A percentile compares a stretch with the other conserved stretches of the same genome.
These are phyloP conservation scores for Rhazya stricta DNA, from an alignment of 257 asterid species.

Conservation along the genomic window DNA sequence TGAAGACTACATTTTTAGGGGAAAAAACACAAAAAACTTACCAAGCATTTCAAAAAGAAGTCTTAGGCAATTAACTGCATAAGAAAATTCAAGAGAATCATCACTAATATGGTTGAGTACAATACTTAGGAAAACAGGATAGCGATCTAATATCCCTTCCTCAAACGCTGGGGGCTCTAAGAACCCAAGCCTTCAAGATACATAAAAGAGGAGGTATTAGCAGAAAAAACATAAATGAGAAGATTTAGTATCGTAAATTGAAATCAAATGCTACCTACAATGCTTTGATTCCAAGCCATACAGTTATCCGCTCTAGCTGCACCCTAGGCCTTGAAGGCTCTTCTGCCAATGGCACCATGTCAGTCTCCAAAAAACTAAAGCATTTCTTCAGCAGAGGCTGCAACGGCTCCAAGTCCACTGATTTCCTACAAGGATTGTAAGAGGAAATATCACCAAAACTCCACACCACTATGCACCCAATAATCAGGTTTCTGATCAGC, in stretches of 20 bases:
- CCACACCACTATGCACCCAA: not conserved
- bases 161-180: conserved; percentile 95
- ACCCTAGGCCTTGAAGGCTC: conserved; percentile 77
- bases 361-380: conserved; percentile 70
- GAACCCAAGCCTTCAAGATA: conserved; percentile 77
- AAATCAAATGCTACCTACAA: conserved; percentile 72
- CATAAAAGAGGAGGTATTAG: conserved; percentile 27
- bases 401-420: conserved; percentile 76
- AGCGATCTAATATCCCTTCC: conserved; percentile 90
- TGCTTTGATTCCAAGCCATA: conserved; percentile 99
- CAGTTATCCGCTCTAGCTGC: conserved; percentile 76
- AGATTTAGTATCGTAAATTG: conserved; percentile 24
- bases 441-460: conserved; percentile 9
- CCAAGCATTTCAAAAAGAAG: conserved; percentile 94
- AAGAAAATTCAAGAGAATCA: conserved; percentile 82
- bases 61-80: conserved; percentile 89
- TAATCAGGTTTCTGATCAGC: no score
- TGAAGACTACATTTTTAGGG: not conserved
- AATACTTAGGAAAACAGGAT: conserved; percentile 89
- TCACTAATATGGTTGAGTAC: conserved; percentile 93
- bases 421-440: conserved; percentile 44
- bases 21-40: conserved; percentile 29
- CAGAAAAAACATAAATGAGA: conserved; percentile 17
- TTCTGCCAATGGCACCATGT: conserved; percentile 33
- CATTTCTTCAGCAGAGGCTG: conserved; percentile 81